Evolutionary conservation across 2,329 filamentous ascomycete species (phyloP).

Genomic region (Cladophialophora bantiana): DNA sequence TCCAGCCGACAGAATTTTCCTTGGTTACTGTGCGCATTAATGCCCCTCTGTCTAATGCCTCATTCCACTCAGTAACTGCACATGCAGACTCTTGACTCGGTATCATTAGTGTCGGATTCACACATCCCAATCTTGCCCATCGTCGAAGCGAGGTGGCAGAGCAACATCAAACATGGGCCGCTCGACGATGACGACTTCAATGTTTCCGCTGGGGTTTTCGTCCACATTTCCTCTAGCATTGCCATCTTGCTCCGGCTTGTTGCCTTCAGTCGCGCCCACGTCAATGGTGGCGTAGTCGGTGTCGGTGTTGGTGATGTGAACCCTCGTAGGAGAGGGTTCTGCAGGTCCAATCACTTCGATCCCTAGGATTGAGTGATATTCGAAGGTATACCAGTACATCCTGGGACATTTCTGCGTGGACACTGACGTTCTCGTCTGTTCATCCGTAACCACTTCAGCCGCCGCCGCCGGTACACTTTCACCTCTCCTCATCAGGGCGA

Average conservation of each 20-base stretch:
- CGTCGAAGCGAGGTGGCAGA: conserved; percentile 73
- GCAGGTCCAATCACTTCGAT: conserved; percentile 61
- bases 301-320: conserved; percentile 46
- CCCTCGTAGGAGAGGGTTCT: not conserved
- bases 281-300: conserved; percentile 43
- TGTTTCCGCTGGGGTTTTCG: conserved; percentile 9
- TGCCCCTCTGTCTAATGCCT: too few relatives aligned
- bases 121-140: conserved; percentile 56
- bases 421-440: conserved; percentile 39
- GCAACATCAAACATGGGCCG: conserved; percentile 84
- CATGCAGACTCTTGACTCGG: too few relatives aligned
- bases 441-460: not conserved
- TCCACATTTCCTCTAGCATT: not conserved
- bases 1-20: too few relatives aligned
- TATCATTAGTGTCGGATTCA: conserved; percentile 4
- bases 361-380: conserved; percentile 92
- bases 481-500: conserved; percentile 42
- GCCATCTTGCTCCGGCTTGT: not conserved
- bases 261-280: not conserved
- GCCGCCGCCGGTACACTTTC: not conserved
- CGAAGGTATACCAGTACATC: conserved; percentile 78
- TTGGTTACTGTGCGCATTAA: too few relatives aligned
- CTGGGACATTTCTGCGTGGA: conserved; percentile 38
- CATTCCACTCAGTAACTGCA: too few relatives aligned
- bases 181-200: conserved; percentile 88